Base-by-base conservation (phyloP, 768 basidiomycete species). In the Lactarius hengduanensis region DNA sequence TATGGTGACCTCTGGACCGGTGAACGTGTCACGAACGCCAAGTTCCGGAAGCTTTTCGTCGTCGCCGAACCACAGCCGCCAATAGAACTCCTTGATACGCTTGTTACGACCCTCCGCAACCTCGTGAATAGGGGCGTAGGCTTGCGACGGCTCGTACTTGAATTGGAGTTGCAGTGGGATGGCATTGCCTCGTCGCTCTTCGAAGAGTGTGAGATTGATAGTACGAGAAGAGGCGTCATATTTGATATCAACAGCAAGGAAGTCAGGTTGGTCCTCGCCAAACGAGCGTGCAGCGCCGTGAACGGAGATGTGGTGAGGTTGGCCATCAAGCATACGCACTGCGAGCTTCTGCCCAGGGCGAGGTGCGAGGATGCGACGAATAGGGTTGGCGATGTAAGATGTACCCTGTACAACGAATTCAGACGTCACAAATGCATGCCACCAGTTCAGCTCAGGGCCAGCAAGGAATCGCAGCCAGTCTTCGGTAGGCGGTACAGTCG, bases 61-160 rank as follows among this genome's bases (percentile, higher is more conserved):
- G 73, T 94, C 94, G 43, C 97, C 95, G 75, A 94, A 96, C 97
- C 97, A 98, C 40, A 98, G 79, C 75, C 89, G 89, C 97, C 97
- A 99, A 81, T 99, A 99, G 76, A 98, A 98, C 72, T 91, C 86
- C 79, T 97, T 98, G 80, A 98, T 96, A 68, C 91, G 86, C 62
- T 81, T 81, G 79, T 96, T 98, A 71, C 96, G 88, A 67, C 84
- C 91, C 10, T 84, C 82, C 5, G 87, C 84, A 64, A 96, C 78
- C 76, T 98, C 97, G 73, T 96, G 96, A 71, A 99, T 94, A 28
- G 97, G 95, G 2, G 91, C 90, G 68, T 83, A 97, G 50, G 93
- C 94, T 78, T 88, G 88, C 8, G 90, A 86, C 7, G 96, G 94
- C 71, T 89, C 86, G 78, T 98, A 98, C 65, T 81, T 76, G 83